Evolutionary conservation across 768 basidiomycete genomes (phyloP).

Genomic region (Fomitopsis pulvina): DNA sequence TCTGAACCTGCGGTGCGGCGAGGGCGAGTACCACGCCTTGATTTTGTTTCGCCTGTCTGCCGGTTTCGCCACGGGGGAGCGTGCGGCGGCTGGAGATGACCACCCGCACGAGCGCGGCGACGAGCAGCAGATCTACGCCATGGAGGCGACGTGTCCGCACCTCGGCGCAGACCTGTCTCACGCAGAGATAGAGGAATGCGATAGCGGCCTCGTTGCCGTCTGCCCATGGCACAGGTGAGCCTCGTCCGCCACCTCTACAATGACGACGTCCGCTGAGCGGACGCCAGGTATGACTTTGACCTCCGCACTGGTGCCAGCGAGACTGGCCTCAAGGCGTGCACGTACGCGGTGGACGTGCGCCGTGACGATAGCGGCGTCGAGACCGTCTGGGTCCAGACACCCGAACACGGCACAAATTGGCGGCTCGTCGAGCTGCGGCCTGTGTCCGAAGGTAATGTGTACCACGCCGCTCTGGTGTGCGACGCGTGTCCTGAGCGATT

Average conservation of each 20-base stretch:
- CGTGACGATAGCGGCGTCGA: conserved; percentile 28
- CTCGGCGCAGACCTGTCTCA: conserved; percentile 76
- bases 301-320: conserved; percentile 64
- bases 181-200: conserved; percentile 70
- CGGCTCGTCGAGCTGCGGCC: conserved; percentile 60
- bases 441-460: conserved; percentile 65
- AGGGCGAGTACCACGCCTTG: conserved; percentile 52
- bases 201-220: conserved; percentile 52
- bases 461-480: too few species aligned
- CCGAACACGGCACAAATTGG: conserved; percentile 48
- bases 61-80: conserved; percentile 6
- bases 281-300: conserved; percentile 67
- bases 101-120: neutral
- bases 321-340: conserved; percentile 63
- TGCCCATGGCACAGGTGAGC: conserved; percentile 75
- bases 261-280: neutral
- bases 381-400: conserved; percentile 55
- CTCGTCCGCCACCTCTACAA: too few species aligned
- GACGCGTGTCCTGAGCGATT: neutral
- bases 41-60: conserved; percentile 59
- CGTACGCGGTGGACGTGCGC: conserved; percentile 52
- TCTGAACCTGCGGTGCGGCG: conserved; percentile 51
- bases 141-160: conserved; percentile 80
- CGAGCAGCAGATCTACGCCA: conserved; percentile 53
- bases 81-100: conserved; percentile 4